Percentiles rank a stretch among this genome's conserved stretches.
These are phyloP conservation scores for Elaphomyces granulatus DNA, from an alignment of 495 filamentous ascomycete genomes.

Conservation along the genomic window DNA sequence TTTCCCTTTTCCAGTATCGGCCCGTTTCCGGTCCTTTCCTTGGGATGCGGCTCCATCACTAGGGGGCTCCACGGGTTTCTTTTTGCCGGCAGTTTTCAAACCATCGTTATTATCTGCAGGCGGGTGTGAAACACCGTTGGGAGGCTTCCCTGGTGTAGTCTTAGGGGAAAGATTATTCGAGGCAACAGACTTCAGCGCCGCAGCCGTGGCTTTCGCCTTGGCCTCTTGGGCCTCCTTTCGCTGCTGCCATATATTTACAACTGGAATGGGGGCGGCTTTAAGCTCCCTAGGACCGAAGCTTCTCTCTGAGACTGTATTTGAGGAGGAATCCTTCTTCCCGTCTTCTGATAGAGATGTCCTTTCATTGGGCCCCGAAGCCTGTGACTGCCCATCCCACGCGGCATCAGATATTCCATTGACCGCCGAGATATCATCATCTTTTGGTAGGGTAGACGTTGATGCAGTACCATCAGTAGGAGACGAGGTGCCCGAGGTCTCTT, in stretches of 20 bases:
- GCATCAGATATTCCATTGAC: slow-evolving; percentile 50
- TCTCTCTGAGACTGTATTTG: slow-evolving; percentile 24
- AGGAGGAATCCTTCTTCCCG: slow-evolving; percentile 27
- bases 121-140: slow-evolving; percentile 14
- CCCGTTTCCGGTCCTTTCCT: slow-evolving; percentile 29
- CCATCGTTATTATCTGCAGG: slow-evolving; percentile 25
- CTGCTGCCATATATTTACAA: slow-evolving; percentile 76
- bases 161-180: slow-evolving; percentile 12
- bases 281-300: slow-evolving; percentile 46
- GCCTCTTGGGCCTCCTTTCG: slow-evolving; percentile 54
- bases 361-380: slow-evolving; percentile 26
- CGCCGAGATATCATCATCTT: slow-evolving; percentile 57
- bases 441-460: slow-evolving; percentile 47
- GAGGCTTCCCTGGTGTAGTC: slow-evolving; percentile 20
- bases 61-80: slow-evolving; percentile 16
- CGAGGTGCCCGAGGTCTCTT: slow-evolving; percentile 41
- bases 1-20: slow-evolving; percentile 25
- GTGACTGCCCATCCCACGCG: slow-evolving; percentile 54
- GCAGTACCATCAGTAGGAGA: slow-evolving; percentile 54
- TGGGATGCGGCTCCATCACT: slow-evolving; percentile 11
- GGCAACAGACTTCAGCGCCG: slow-evolving; percentile 13
- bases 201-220: slow-evolving; percentile 41
- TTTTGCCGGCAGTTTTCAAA: slow-evolving; percentile 36
- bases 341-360: slow-evolving; percentile 29
- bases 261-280: slow-evolving; percentile 64